Percentiles rank a stretch among this genome's conserved stretches.
phyloP scores from a whole-genome alignment of 2,329 filamentous ascomycete species.

The Orbilia blumenaviensis region DNA sequence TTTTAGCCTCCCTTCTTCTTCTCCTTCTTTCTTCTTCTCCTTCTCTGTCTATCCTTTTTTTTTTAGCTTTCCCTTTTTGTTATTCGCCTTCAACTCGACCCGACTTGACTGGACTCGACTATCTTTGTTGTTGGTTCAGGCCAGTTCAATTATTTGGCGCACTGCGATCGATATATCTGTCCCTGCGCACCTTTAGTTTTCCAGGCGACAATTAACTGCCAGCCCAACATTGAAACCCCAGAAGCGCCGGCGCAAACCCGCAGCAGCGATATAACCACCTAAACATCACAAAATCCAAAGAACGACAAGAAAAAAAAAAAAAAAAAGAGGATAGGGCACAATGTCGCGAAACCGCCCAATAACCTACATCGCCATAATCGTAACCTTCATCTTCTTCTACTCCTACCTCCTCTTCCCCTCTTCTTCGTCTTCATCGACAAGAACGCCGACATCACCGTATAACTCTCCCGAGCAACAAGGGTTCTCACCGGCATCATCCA shows the following conservation, averaged over 20 bases:
- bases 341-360: constrained; percentile 55
- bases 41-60: neutral
- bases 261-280: too few species aligned
- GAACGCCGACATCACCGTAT: constrained; percentile 67
- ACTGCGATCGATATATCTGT: too few species aligned
- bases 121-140: too few species aligned
- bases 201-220: neutral
- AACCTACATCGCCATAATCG: constrained; percentile 54
- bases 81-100: too few species aligned
- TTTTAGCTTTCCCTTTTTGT: neutral
- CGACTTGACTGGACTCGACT: too few species aligned
- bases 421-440: constrained; percentile 66
- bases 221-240: too few species aligned
- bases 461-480: constrained; percentile 67
- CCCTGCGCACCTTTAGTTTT: too few species aligned
- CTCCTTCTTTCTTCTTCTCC: neutral
- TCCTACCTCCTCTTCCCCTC: constrained; percentile 61
- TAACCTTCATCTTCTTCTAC: constrained; percentile 55
- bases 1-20: too few species aligned
- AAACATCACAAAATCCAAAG: neutral
- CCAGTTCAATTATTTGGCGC: too few species aligned
- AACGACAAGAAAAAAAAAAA: neutral
- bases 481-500: too few species aligned
- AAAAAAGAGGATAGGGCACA: neutral
- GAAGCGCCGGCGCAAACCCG: too few species aligned